Conservation (phyloP, 2,329 filamentous ascomycete genomes). For the Amylocarpus encephaloides region DNA sequence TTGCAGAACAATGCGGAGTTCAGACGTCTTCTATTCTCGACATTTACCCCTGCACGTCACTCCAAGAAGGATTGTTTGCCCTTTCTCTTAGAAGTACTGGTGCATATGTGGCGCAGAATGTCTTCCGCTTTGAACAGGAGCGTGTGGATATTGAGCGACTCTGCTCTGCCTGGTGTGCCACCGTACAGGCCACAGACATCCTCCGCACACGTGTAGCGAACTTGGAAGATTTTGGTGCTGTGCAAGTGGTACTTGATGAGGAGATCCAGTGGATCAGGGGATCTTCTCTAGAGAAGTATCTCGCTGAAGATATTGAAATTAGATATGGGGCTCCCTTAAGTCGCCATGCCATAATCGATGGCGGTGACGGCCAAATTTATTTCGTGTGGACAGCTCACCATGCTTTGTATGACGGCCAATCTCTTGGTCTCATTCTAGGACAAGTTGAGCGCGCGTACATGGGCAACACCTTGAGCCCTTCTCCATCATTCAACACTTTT, state of each 20-base stretch:
- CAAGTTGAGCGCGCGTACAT: conserved; percentile 7
- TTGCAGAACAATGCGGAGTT: conserved; percentile 1
- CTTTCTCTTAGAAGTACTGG: conserved; percentile 29
- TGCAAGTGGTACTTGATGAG: conserved; percentile 17
- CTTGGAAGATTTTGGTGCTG: neutral
- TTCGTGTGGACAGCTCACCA: conserved; percentile 47
- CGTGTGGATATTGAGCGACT: conserved; percentile 18
- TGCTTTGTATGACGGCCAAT: conserved; percentile 46
- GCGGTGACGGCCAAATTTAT: conserved; percentile 17
- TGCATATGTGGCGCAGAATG: conserved; percentile 32
- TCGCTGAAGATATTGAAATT: neutral
- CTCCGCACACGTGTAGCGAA: conserved; percentile 31
- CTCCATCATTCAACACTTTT: conserved; percentile 28
- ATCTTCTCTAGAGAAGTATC: neutral
- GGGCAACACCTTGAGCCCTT: neutral
- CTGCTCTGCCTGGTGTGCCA: conserved; percentile 25
- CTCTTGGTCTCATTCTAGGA: conserved; percentile 24
- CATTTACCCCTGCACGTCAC: conserved; percentile 33
- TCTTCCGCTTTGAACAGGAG: conserved; percentile 16
- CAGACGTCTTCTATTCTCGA: conserved; percentile 27
- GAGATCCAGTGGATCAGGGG: conserved; percentile 5
- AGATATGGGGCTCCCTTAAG: conserved; percentile 1
- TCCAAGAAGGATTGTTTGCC: conserved; percentile 35
- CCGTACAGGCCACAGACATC: conserved; percentile 22
- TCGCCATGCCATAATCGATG: conserved; percentile 6